Conservation (phyloP, 176 grass and related monocot species). For the Lolium multiflorum region DNA sequence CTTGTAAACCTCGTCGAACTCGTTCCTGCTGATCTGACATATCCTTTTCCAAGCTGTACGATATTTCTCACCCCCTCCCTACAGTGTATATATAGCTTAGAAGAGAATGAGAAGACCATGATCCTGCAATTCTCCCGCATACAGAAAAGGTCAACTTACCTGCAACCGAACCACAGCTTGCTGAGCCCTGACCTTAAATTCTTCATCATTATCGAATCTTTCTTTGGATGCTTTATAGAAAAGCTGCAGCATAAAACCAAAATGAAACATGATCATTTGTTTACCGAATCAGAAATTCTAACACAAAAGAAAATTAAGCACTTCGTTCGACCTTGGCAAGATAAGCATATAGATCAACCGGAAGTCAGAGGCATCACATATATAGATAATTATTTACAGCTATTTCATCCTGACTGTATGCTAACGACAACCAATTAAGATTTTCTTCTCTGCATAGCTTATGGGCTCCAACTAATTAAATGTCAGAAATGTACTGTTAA, state of each 20-base stretch:
- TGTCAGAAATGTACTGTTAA: neutral
- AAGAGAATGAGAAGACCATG: conserved; percentile 29
- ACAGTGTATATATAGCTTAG: conserved; percentile 36
- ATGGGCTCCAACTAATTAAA: too few relatives aligned
- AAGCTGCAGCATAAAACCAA: conserved; percentile 51
- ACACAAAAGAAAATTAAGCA: neutral
- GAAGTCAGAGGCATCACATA: too few relatives aligned
- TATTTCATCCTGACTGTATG: neutral
- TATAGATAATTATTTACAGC: neutral
- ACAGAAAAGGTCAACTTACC: conserved; percentile 39
- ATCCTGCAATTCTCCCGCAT: conserved; percentile 16
- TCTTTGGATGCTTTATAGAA: conserved; percentile 92
- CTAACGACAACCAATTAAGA: neutral
- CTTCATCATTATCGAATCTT: conserved; percentile 74
- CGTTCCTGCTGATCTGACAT: conserved; percentile 81
- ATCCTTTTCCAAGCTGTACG: conserved; percentile 81
- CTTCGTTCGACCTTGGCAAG: neutral
- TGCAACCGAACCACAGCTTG: conserved; percentile 82
- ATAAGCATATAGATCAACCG: neutral
- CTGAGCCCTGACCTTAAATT: conserved; percentile 82
- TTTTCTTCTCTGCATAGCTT: too few relatives aligned
- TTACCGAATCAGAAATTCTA: neutral
- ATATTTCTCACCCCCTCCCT: conserved; percentile 80
- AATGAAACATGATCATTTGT: neutral
- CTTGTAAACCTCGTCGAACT: conserved; percentile 83